Percentiles rank a stretch among this genome's conserved stretches.
These are phyloP conservation scores for Magnusiomyces starmeri DNA, from an alignment of 1,139 yeast genomes.

Conservation along the genomic window DNA sequence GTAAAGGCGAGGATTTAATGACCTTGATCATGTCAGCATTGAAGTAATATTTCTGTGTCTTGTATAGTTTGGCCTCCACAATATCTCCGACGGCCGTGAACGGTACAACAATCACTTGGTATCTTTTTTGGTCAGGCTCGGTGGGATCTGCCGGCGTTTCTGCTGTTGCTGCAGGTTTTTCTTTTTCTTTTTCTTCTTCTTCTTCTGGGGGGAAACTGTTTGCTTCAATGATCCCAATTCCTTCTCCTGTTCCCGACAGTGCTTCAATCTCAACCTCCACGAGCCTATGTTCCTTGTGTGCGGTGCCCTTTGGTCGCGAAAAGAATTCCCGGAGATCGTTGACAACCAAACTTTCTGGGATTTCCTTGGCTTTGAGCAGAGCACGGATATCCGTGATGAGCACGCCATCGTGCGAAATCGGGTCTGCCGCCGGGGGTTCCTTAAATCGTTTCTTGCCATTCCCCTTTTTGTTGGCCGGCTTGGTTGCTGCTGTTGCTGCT, in stretches of 20 bases:
- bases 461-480: constrained; percentile 22
- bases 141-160: no score
- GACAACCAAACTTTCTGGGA: constrained; percentile 43
- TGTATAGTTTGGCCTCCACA: constrained; percentile 62
- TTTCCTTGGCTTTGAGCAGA: constrained; percentile 39
- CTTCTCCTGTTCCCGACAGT: constrained; percentile 64
- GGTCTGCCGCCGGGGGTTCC: constrained; percentile 52
- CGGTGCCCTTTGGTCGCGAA: constrained; percentile 48
- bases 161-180: no score
- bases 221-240: constrained; percentile 29
- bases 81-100: constrained; percentile 83
- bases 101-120: constrained; percentile 56
- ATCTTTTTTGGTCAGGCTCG: constrained; percentile 2
- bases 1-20: constrained; percentile 37
- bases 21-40: constrained; percentile 69
- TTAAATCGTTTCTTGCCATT: constrained; percentile 45
- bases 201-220: constrained; percentile 9
- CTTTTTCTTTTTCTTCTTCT: constrained; percentile 18
- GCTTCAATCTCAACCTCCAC: constrained; percentile 49
- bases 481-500: constrained; percentile 6
- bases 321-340: constrained; percentile 63
- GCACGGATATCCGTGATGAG: constrained; percentile 65
- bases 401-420: constrained; percentile 77
- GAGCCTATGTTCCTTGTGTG: constrained; percentile 53
- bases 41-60: constrained; percentile 67